Base-by-base conservation (phyloP, 202 grass and related monocot species). In the Brachypodium distachyon region DNA sequence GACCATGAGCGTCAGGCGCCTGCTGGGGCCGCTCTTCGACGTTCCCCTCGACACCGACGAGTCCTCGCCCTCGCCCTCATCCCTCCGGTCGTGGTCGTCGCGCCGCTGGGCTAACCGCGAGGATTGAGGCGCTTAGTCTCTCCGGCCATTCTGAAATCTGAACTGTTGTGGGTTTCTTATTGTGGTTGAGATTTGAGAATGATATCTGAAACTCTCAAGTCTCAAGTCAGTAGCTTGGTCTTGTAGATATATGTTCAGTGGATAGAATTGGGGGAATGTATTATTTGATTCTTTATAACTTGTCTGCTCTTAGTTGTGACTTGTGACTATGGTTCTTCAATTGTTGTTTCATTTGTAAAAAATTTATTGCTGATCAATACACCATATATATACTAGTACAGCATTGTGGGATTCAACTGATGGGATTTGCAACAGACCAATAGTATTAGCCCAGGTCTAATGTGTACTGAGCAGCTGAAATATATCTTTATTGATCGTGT, bases 1-100 rank as follows among this genome's bases (percentile, higher is more conserved):
- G 7, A 90, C 88, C 38, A 86, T 83, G 83, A 97, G 94, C 71
- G 51, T 87, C 26, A 71, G 84, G 38, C 86, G 89, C 27, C 2
- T 90, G 26, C 78, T 94, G 12, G 91, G 86, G 33, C 73, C 75
- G 70, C 53, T 97, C 57, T 91, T 87, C 29, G 94, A 97, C 80
- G 77, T 88, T 42, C 94, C 94, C 50, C 67, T 91, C 13, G 51
- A 81, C 63, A 79, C 82, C 40, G 83, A 85, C 38, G 55, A 83
- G 1, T 6, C 21, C 12, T 37, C 61, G 40, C 72, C 82, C 14
- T 79, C 64, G 1, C 13, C 62, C 26, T 79, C 73, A 7, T 31
- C 67, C 0, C 21, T 39, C 10, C 23, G 31, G 1, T 76, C 64
- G 0, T 3, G 34, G 21, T 57, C 65, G 4, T 64, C 80, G 11